Conservation (phyloP, 192 early-diverging fungal species). For the Coemansia sp. region DNA sequence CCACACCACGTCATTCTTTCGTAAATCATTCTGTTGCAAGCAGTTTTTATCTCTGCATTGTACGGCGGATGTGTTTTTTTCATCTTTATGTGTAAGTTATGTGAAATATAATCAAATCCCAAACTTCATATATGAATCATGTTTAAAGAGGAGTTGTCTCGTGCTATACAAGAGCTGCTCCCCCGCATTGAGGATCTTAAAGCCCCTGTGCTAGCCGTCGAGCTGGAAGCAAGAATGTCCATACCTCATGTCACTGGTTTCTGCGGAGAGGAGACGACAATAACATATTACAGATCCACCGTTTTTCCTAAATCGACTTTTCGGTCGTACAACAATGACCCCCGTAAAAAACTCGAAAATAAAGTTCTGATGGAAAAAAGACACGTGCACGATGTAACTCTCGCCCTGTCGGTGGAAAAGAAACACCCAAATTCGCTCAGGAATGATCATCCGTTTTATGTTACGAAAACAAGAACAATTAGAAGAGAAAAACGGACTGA, state of each 20-base stretch:
- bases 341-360: too few relatives aligned
- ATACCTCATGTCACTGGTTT: not conserved
- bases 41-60: too few relatives aligned
- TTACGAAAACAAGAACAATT: too few relatives aligned
- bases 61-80: too few relatives aligned
- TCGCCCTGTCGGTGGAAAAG: not conserved
- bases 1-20: not conserved
- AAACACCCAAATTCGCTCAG: not conserved
- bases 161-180: not conserved
- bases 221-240: constrained; percentile 2
- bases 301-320: not conserved
- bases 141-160: not conserved
- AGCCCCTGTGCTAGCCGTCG: not conserved
- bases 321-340: not conserved
- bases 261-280: constrained; percentile 2
- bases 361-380: constrained; percentile 8
- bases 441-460: too few relatives aligned
- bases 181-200: not conserved
- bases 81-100: too few relatives aligned
- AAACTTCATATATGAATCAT: not conserved
- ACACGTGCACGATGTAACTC: not conserved
- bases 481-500: too few relatives aligned
- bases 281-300: constrained; percentile 8
- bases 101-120: too few relatives aligned
- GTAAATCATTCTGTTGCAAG: too few relatives aligned